These are phyloP conservation scores for Globisporangium canariense DNA, from an alignment of 352 stramenopile species.

Conservation along the genomic window DNA sequence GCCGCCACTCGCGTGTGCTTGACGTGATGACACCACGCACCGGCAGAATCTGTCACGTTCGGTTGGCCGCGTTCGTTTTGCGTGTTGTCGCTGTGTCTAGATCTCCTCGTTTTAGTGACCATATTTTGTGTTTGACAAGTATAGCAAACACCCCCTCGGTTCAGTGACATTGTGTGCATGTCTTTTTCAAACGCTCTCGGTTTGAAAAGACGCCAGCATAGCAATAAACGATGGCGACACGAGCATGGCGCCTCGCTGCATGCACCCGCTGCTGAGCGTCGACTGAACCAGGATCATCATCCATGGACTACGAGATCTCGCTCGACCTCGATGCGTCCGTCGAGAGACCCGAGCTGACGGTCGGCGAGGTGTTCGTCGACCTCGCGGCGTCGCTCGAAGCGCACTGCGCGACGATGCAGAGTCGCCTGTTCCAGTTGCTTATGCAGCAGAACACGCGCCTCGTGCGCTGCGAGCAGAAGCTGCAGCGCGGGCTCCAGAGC, in stretches of 20 bases:
- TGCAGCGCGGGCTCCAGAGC: neutral
- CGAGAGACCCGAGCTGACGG: neutral
- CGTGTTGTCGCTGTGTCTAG: neutral
- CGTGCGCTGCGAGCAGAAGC: constrained; percentile 6
- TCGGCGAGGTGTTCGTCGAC: neutral
- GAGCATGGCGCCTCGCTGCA: neutral
- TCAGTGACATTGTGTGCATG: too few relatives aligned
- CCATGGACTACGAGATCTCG: constrained; percentile 5
- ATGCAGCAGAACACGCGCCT: constrained; percentile 5
- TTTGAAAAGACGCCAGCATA: neutral
- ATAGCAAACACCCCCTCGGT: too few relatives aligned
- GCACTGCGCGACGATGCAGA: neutral
- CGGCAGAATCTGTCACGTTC: constrained; percentile 8
- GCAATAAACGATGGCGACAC: neutral
- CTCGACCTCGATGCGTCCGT: constrained; percentile 17
- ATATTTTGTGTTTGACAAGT: neutral
- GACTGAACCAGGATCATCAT: neutral
- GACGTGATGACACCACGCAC: neutral
- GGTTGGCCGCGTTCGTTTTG: neutral
- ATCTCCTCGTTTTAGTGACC: neutral
- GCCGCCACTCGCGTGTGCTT: neutral
- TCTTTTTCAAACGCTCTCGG: neutral
- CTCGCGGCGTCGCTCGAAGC: neutral
- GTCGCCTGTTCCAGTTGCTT: constrained; percentile 4
- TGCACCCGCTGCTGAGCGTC: neutral